These are phyloP conservation scores for Moelleriella libera DNA, from an alignment of 2,329 filamentous ascomycete genomes.

Conservation along the genomic window DNA sequence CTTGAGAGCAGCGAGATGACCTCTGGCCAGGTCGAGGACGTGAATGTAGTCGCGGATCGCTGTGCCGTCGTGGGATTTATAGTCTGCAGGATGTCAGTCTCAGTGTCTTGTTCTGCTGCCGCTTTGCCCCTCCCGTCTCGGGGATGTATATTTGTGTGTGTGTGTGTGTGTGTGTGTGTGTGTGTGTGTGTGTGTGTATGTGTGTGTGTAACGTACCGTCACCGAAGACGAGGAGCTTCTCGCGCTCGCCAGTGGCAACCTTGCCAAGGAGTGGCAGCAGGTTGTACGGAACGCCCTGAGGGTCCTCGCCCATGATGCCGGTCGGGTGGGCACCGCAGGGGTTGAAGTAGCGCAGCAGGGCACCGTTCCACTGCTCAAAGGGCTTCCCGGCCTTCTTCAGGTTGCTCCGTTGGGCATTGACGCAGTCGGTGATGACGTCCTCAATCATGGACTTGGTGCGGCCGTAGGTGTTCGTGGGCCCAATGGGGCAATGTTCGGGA, in stretches of 20 bases:
- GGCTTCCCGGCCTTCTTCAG: conserved; percentile 66
- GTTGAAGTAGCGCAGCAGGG: conserved; percentile 94
- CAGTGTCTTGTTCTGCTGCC: not conserved
- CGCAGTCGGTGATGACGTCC: conserved; percentile 77
- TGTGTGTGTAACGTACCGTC: conserved; percentile 48
- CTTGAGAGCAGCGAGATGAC: conserved; percentile 80
- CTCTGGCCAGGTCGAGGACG: conserved; percentile 75
- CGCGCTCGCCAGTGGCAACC: conserved; percentile 86
- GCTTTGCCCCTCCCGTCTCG: not conserved
- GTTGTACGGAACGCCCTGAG: conserved; percentile 90
- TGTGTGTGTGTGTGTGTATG: too few species aligned
- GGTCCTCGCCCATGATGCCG: conserved; percentile 97
- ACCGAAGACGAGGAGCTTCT: conserved; percentile 89
- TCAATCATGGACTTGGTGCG: conserved; percentile 93
- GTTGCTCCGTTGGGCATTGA: conserved; percentile 76
- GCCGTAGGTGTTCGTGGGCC: conserved; percentile 94
- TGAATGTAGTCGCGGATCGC: conserved; percentile 98
- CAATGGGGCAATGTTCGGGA: conserved; percentile 89
- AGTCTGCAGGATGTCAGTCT: conserved; percentile 45
- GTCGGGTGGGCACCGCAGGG: conserved; percentile 87
- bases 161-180: too few species aligned
- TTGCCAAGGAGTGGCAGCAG: conserved; percentile 86
- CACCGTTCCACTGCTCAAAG: conserved; percentile 78
- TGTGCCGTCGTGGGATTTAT: conserved; percentile 77
- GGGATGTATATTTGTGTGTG: not conserved